These are phyloP conservation scores for Fusarium keratoplasticum DNA, from an alignment of 2,329 filamentous ascomycete genomes.

Conservation along the genomic window DNA sequence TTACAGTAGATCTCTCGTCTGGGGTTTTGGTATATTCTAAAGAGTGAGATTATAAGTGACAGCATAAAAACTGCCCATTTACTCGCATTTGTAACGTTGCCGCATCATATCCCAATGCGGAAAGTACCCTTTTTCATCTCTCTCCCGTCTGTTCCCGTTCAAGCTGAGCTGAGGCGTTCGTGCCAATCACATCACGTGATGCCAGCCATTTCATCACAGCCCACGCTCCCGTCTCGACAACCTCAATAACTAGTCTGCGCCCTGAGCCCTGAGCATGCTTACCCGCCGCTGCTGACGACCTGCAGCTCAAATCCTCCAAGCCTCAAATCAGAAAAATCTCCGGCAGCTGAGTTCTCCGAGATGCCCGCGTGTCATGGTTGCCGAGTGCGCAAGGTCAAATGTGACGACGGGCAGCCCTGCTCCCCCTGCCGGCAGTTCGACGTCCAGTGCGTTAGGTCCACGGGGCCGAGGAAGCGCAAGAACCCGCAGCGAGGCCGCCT, in stretches of 20 bases:
- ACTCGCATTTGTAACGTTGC: not conserved
- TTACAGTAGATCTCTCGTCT: not conserved
- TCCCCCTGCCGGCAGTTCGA: slow-evolving; percentile 36
- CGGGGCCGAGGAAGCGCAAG: slow-evolving; percentile 35
- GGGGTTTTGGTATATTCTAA: not conserved
- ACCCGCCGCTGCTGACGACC: slow-evolving; percentile 8
- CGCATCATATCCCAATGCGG: not conserved
- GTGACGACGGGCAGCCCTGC: slow-evolving; percentile 40
- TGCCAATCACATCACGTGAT: not conserved
- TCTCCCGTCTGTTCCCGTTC: not conserved
- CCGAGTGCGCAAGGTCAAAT: slow-evolving; percentile 43
- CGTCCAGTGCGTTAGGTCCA: slow-evolving; percentile 36
- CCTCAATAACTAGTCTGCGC: not conserved
- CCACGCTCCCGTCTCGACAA: not conserved
- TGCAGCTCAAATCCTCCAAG: not conserved
- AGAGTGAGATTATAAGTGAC: not conserved
- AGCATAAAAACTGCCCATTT: not conserved
- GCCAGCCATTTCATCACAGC: not conserved
- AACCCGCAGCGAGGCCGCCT: slow-evolving; percentile 36
- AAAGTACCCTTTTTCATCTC: not conserved
- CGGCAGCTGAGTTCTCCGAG: not conserved
- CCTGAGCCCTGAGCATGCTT: slow-evolving; percentile 3
- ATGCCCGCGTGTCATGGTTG: slow-evolving; percentile 42
- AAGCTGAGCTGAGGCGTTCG: not conserved
- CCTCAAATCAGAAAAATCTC: not conserved